These are phyloP conservation scores for Rhizopogon salebrosus DNA, from an alignment of 768 basidiomycete genomes.

Conservation along the genomic window DNA sequence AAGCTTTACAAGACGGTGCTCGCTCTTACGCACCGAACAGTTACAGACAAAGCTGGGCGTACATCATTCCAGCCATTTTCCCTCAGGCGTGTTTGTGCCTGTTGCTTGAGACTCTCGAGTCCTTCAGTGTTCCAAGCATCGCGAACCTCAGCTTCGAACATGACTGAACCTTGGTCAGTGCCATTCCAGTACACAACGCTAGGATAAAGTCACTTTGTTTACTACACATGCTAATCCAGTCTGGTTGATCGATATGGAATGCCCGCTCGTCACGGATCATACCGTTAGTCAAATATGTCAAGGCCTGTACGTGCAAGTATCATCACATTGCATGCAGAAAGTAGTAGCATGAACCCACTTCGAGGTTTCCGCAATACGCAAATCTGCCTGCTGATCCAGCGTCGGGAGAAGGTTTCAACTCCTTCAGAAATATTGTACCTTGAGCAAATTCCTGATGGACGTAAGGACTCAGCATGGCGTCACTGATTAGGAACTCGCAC, in stretches of 20 bases:
- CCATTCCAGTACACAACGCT: not conserved
- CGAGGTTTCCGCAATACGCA: not conserved
- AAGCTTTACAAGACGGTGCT: not conserved
- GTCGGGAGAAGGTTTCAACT: not conserved
- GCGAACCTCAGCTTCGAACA: conserved; percentile 11
- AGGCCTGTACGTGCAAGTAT: conserved; percentile 9
- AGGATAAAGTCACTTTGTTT: conserved; percentile 11
- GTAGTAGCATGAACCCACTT: not conserved
- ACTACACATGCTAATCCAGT: conserved; percentile 18
- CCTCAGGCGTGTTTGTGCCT: conserved; percentile 15
- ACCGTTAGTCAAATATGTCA: conserved; percentile 18
- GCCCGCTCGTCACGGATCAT: conserved; percentile 21
- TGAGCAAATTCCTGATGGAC: conserved; percentile 2
- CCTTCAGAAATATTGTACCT: conserved; percentile 4
- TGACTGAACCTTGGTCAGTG: conserved; percentile 10
- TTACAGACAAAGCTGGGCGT: conserved; percentile 30
- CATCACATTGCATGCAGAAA: not conserved
- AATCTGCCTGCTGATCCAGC: not conserved
- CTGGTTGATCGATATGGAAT: conserved; percentile 13
- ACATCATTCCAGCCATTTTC: conserved; percentile 23
- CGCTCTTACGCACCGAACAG: conserved; percentile 28
- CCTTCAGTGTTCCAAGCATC: conserved; percentile 14
- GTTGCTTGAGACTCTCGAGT: conserved; percentile 14
- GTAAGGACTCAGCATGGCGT: not conserved
- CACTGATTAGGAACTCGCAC: not conserved